Percentiles rank a stretch among this genome's conserved stretches.
These are phyloP conservation scores for Fusarium gaditjirri DNA, from an alignment of 2,329 filamentous ascomycete species.

Conservation along the genomic window DNA sequence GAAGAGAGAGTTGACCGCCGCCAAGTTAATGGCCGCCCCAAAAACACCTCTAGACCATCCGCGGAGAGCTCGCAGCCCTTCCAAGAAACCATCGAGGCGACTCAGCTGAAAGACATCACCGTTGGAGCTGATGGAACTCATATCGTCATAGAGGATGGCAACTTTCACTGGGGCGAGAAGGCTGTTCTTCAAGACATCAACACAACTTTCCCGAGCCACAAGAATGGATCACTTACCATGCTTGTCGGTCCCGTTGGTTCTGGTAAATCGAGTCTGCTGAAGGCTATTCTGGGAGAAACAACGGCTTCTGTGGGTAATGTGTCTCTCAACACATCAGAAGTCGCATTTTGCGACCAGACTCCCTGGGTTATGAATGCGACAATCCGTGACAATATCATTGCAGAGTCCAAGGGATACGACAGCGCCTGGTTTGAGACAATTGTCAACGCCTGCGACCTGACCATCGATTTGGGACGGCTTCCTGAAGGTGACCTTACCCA, in stretches of 20 bases:
- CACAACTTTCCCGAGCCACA: slow-evolving; percentile 28
- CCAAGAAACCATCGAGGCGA: slow-evolving; percentile 22
- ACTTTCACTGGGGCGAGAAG: slow-evolving; percentile 45
- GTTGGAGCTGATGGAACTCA: not conserved
- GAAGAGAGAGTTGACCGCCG: slow-evolving; percentile 42
- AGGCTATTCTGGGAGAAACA: slow-evolving; percentile 47
- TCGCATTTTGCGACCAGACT: slow-evolving; percentile 48
- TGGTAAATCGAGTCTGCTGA: slow-evolving; percentile 48
- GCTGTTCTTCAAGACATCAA: slow-evolving; percentile 41
- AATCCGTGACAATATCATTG: slow-evolving; percentile 51
- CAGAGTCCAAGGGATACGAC: slow-evolving; percentile 46
- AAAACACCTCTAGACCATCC: not conserved
- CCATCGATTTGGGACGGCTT: slow-evolving; percentile 43
- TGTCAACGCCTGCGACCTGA: slow-evolving; percentile 49
- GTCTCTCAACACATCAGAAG: slow-evolving; percentile 33
- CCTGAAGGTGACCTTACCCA: slow-evolving; percentile 41
- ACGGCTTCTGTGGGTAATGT: slow-evolving; percentile 34
- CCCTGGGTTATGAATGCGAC: slow-evolving; percentile 50
- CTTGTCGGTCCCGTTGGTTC: slow-evolving; percentile 48
- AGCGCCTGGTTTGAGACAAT: slow-evolving; percentile 47
- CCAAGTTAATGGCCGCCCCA: slow-evolving; percentile 8
- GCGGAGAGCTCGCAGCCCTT: not conserved
- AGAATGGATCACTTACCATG: slow-evolving; percentile 44
- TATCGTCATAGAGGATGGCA: slow-evolving; percentile 38
- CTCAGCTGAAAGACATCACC: not conserved